A percentile compares a stretch with the other conserved stretches of the same genome.
These are phyloP conservation scores for Plasmodium relictum DNA, from an alignment of 169 alveolate species.

Conservation along the genomic window DNA sequence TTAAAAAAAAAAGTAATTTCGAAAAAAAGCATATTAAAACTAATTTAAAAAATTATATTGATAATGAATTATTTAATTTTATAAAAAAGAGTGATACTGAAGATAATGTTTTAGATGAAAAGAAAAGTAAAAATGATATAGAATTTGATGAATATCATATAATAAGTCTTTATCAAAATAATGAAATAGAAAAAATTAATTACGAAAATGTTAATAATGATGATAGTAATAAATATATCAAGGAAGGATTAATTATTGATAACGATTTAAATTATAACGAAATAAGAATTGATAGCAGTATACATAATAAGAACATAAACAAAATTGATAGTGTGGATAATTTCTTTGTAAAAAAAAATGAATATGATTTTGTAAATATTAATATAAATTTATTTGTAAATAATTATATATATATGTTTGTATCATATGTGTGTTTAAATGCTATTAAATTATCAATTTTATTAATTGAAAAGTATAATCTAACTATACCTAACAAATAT, in stretches of 20 bases:
- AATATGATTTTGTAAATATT: not conserved
- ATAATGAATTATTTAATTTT: conserved; percentile 19
- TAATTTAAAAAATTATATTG: conserved; percentile 27
- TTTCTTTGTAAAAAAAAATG: not conserved
- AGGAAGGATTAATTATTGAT: not conserved
- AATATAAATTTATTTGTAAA: conserved; percentile 34
- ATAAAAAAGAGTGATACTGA: not conserved
- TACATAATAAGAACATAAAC: not conserved
- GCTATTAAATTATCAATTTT: conserved; percentile 43
- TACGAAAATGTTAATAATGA: not conserved
- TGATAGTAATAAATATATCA: not conserved
- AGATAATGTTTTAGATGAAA: conserved; percentile 14
- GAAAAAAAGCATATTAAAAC: conserved; percentile 5
- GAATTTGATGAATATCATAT: conserved; percentile 29
- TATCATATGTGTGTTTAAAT: conserved; percentile 26
- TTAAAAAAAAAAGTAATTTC: conserved; percentile 13
- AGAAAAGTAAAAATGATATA: conserved; percentile 36
- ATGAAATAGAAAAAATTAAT: conserved; percentile 1
- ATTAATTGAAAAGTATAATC: conserved; percentile 38
- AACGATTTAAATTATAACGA: not conserved
- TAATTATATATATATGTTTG: conserved; percentile 51
- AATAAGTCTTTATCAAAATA: conserved; percentile 8
- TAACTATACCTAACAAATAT: conserved; percentile 39
- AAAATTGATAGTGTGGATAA: not conserved
- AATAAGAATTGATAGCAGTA: not conserved